Evolutionary conservation across 2,329 filamentous ascomycete species (phyloP).

Genomic region (Fusarium irregulare): DNA sequence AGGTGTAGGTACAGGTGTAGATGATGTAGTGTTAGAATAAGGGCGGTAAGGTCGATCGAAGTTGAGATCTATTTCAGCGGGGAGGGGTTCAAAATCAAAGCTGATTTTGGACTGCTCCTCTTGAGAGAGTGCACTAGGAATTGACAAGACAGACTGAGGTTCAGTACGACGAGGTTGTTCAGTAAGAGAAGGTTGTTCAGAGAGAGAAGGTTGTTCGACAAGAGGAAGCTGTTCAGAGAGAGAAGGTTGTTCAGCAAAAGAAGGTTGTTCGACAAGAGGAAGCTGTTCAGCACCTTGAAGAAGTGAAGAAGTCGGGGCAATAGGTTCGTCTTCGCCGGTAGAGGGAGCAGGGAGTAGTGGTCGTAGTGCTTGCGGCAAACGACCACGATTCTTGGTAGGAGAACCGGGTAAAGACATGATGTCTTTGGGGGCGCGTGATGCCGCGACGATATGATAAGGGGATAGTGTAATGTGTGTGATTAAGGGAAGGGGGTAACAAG

Average conservation of each 20-base stretch:
- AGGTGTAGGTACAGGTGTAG: background rate
- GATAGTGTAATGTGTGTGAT: background rate
- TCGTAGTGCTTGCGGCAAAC: background rate
- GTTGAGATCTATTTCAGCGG: background rate
- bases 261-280: background rate
- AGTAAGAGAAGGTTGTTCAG: background rate
- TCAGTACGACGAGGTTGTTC: background rate
- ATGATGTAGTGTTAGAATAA: background rate
- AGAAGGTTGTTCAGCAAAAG: too few relatives aligned
- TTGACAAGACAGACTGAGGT: background rate
- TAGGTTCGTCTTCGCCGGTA: background rate
- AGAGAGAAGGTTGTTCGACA: too few relatives aligned
- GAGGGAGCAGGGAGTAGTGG: background rate
- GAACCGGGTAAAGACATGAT: background rate
- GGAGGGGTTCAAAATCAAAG: background rate
- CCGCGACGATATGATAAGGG: background rate
- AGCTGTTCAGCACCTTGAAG: background rate
- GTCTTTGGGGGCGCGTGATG: background rate
- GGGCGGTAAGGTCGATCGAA: background rate
- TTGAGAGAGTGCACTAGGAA: background rate
- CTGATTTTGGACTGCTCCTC: background rate
- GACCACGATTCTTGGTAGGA: background rate
- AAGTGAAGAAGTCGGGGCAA: background rate
- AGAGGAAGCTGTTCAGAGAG: background rate
- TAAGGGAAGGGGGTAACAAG: background rate